Conservation (phyloP, 1,139 yeast species). For the Lodderomyces pseudojiufengensis region DNA sequence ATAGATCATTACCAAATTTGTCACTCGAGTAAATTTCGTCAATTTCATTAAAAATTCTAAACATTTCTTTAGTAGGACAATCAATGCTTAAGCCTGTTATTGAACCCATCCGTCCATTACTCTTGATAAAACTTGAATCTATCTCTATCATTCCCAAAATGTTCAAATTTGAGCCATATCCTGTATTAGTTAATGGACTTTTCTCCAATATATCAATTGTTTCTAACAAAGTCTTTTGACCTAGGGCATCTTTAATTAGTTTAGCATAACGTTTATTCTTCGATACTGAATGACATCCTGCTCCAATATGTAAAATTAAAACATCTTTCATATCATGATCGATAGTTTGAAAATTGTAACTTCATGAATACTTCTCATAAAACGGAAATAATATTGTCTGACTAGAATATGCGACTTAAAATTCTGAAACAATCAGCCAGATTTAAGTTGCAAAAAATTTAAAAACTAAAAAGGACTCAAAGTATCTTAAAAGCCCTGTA, state of each 20-base stretch:
- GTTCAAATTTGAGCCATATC: constrained; percentile 52
- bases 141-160: constrained; percentile 47
- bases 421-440: too few species aligned
- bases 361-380: too few species aligned
- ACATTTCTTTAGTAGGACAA: constrained; percentile 23
- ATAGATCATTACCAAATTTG: constrained; percentile 17
- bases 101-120: constrained; percentile 15
- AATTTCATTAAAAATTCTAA: constrained; percentile 18
- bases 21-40: constrained; percentile 13
- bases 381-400: too few species aligned
- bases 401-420: too few species aligned
- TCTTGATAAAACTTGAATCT: constrained; percentile 41
- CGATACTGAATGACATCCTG: constrained; percentile 30
- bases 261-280: constrained; percentile 19
- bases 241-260: constrained; percentile 22
- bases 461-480: too few species aligned
- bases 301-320: constrained; percentile 36
- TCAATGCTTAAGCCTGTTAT: constrained; percentile 21
- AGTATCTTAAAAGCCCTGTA: too few species aligned
- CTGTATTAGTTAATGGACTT: constrained; percentile 51
- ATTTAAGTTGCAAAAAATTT: too few species aligned
- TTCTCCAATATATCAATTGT: constrained; percentile 37
- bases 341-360: too few species aligned
- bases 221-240: constrained; percentile 12
- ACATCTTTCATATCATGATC: constrained; percentile 3